phyloP scores from a whole-genome alignment of 1,284 basidiomycete genomes.

The Sanguinoderma infundibulare region DNA sequence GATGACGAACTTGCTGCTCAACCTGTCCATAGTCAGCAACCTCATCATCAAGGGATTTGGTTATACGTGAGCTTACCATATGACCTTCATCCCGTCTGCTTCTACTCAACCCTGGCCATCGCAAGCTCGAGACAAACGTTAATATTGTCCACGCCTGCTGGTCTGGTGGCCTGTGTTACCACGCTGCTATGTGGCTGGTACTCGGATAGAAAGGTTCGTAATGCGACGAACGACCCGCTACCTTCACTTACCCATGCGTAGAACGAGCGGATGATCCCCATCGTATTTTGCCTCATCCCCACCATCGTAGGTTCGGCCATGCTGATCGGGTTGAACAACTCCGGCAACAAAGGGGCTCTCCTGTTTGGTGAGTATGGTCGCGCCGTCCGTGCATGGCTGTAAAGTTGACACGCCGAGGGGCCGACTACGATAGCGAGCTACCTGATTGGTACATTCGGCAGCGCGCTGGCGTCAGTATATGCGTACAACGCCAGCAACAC shows the following conservation, averaged over 20 bases:
- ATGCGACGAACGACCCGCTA: background rate
- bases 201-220: slow-evolving; percentile 59
- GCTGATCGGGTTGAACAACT: slow-evolving; percentile 56
- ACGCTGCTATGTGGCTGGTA: slow-evolving; percentile 65
- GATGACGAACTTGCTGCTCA: background rate
- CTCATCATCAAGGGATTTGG: slow-evolving; percentile 68
- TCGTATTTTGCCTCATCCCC: slow-evolving; percentile 59
- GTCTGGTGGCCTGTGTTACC: slow-evolving; percentile 50
- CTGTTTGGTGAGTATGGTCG: slow-evolving; percentile 51
- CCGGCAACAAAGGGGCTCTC: slow-evolving; percentile 51
- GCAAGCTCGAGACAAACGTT: slow-evolving; percentile 61
- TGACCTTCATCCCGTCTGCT: too few species aligned
- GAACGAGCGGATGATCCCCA: slow-evolving; percentile 60
- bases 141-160: slow-evolving; percentile 64
- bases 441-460: slow-evolving; percentile 58
- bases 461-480: slow-evolving; percentile 59
- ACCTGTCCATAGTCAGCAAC: slow-evolving; percentile 51
- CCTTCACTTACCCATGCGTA: background rate
- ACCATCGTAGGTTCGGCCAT: slow-evolving; percentile 63
- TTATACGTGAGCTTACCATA: slow-evolving; percentile 51
- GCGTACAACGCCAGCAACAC: slow-evolving; percentile 69
- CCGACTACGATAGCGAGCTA: slow-evolving; percentile 44
- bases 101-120: background rate
- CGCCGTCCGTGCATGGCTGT: background rate
- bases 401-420: background rate